phyloP scores from a whole-genome alignment of 257 asterid genomes.

The Galeopsis tetrahit region DNA sequence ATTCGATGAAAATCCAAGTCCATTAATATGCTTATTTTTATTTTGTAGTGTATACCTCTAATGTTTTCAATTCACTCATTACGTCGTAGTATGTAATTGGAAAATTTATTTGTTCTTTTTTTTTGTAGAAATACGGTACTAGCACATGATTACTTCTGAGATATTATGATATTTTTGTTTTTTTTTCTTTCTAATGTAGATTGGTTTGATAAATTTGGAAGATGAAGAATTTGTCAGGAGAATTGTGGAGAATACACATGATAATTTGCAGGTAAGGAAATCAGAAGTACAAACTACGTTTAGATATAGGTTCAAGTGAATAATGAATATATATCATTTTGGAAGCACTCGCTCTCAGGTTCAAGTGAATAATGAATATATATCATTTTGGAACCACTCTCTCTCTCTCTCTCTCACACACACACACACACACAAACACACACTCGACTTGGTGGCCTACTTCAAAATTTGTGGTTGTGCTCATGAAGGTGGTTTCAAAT shows the following conservation, averaged over 20 bases:
- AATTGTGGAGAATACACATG: slow-evolving; percentile 69
- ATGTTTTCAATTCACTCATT: slow-evolving; percentile 18
- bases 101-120: background rate
- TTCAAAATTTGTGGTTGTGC: slow-evolving; percentile 27
- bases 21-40: background rate
- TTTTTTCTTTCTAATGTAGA: slow-evolving; percentile 49
- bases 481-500: background rate
- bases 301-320: background rate
- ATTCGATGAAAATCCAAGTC: background rate
- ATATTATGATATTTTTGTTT: slow-evolving; percentile 23
- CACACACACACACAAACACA: background rate
- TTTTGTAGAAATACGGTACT: slow-evolving; percentile 18
- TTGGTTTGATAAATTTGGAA: slow-evolving; percentile 92
- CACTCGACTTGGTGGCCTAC: slow-evolving; percentile 6
- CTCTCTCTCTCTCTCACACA: background rate
- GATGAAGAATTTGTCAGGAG: slow-evolving; percentile 82
- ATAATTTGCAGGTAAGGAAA: slow-evolving; percentile 74
- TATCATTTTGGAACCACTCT: background rate
- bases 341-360: background rate
- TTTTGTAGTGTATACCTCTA: slow-evolving; percentile 2
- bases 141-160: slow-evolving; percentile 13
- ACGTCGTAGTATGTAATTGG: background rate
- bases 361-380: background rate
- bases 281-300: slow-evolving; percentile 23
- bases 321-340: background rate